phyloP scores from a whole-genome alignment of 2,329 filamentous ascomycete species.

The Paracoccidioides brasiliensis region DNA sequence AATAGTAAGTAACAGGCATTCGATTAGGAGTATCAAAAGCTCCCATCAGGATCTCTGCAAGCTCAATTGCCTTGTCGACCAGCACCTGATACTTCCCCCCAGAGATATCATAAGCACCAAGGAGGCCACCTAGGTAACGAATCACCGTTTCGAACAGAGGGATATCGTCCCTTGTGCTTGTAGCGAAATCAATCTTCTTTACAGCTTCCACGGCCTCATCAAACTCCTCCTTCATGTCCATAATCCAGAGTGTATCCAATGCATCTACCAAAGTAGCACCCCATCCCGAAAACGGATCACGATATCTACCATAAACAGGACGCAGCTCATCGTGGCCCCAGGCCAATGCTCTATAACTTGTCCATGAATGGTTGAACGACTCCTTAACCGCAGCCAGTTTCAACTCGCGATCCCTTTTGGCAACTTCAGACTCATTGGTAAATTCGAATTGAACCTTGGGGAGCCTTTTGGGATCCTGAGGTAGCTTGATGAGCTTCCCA shows the following conservation, averaged over 20 bases:
- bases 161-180: constrained; percentile 17
- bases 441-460: constrained; percentile 20
- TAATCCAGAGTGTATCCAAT: constrained; percentile 50
- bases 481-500: constrained; percentile 59
- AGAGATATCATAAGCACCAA: constrained; percentile 43
- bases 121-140: constrained; percentile 40
- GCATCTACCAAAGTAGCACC: constrained; percentile 48
- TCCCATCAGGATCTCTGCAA: constrained; percentile 42
- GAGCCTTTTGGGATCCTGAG: constrained; percentile 15
- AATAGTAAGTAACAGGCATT: constrained; percentile 39
- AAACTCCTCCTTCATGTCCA: constrained; percentile 47
- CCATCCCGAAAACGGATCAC: constrained; percentile 52
- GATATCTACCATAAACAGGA: constrained; percentile 40
- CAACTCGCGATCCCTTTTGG: constrained; percentile 26
- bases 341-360: constrained; percentile 47
- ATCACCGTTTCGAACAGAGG: constrained; percentile 42
- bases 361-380: constrained; percentile 45
- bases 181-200: constrained; percentile 43
- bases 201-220: constrained; percentile 39
- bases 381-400: constrained; percentile 37
- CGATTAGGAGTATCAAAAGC: constrained; percentile 25
- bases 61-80: constrained; percentile 40
- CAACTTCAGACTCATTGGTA: constrained; percentile 13
- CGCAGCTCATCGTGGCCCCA: constrained; percentile 53
- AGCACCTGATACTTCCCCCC: constrained; percentile 42